Base-by-base conservation (phyloP, 352 stramenopile genomes). In the Phytophthora podocarpi region DNA sequence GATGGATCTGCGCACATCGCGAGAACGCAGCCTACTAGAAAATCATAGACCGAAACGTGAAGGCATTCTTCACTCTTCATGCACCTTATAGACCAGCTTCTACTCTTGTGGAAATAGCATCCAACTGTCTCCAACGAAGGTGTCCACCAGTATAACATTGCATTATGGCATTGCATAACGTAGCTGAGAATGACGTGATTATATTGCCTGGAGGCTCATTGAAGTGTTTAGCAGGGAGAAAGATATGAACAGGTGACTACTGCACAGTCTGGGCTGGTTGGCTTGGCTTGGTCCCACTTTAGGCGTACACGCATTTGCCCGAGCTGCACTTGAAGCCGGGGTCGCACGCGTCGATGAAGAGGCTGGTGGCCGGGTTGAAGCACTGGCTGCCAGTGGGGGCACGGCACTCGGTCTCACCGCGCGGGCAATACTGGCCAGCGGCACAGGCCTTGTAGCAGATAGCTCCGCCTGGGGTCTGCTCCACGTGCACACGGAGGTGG, bases 1-100 rank as follows among this genome's bases (percentile, higher is more conserved):
- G 67, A 64, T 85, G 75, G 75, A 70, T 85, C 12, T 85, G 75
- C 18, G 35, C 64, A 31, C 47, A 80, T 53, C 63, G 55, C 24
- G 46, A 67, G 2, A 34, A 55, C 12, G 24, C 21, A 2, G 16
- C 26, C 28, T 63, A 50, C 10, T 67, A 70, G 36, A 62, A 23
- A 20, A 57, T 3, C 23, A 46, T 59, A 55, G 42, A 53, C n/a
- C n/a, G n/a, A n/a, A n/a, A n/a, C n/a, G n/a, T n/a, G n/a, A n/a
- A n/a, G n/a, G n/a, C n/a, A n/a, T n/a, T n/a, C n/a, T n/a, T n/a
- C n/a, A n/a, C n/a, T n/a, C n/a, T n/a, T n/a, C n/a, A n/a, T n/a
- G n/a, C n/a, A n/a, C n/a, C n/a, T n/a, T n/a, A n/a, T n/a, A n/a
- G n/a, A n/a, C n/a, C n/a, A n/a, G n/a, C n/a, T n/a, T n/a, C n/a